A percentile compares a stretch with the other conserved stretches of the same genome.
Evolutionary conservation across 257 asterid genomes (phyloP).

Genomic region (Nemophila menziesii): DNA sequence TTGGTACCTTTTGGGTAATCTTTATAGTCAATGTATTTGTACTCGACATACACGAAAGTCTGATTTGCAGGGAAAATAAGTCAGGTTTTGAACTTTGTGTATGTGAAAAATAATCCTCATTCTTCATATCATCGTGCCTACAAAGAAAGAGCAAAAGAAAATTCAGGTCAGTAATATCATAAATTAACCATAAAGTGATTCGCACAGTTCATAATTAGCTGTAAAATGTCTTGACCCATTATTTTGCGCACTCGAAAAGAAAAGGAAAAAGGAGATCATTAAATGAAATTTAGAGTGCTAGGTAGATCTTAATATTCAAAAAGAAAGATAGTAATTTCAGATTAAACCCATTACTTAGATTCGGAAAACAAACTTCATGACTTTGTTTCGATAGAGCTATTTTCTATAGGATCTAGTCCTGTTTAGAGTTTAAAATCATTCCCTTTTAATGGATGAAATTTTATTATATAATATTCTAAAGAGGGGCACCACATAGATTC

Average conservation of each 20-base stretch:
- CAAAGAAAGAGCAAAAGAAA: conserved; percentile 25
- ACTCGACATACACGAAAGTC: conserved; percentile 30
- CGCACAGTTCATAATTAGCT: no score
- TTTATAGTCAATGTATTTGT: conserved; percentile 38
- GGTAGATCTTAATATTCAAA: not conserved
- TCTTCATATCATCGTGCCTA: conserved; percentile 51
- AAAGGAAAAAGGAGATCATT: not conserved
- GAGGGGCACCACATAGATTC: not conserved
- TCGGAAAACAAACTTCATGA: not conserved
- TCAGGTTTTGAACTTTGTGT: conserved; percentile 25
- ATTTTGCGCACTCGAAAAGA: no score
- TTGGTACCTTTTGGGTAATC: conserved; percentile 49
- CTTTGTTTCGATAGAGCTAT: no score
- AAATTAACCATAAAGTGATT: no score
- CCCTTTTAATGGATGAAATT: not conserved
- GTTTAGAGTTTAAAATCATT: not conserved
- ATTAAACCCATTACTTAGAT: not conserved
- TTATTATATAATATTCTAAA: not conserved
- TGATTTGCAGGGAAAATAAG: conserved; percentile 46
- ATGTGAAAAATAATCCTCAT: conserved; percentile 22
- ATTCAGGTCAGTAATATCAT: conserved; percentile 8
- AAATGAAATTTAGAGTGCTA: not conserved
- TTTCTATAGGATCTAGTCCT: not conserved
- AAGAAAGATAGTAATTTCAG: no score
- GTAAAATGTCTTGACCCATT: no score